A percentile compares a stretch with the other conserved stretches of the same genome.
These are phyloP conservation scores for Entophlyctis helioformis DNA, from an alignment of 192 early-diverging fungal genomes.

Conservation along the genomic window DNA sequence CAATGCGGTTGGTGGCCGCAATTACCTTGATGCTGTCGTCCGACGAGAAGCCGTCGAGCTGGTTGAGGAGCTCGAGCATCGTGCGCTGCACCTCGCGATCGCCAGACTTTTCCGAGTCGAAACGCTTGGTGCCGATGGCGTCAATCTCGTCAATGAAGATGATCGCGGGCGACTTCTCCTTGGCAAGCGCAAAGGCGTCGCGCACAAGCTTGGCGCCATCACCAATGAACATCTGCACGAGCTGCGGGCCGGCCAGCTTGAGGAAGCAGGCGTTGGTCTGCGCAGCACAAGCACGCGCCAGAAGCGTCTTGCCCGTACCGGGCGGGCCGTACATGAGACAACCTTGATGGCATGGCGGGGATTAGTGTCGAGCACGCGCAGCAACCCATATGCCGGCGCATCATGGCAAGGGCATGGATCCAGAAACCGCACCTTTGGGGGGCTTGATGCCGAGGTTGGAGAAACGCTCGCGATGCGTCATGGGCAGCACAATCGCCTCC, in stretches of 20 bases:
- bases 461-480: conserved; percentile 95
- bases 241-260: conserved; percentile 92
- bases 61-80: conserved; percentile 97
- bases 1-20: conserved; percentile 96
- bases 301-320: conserved; percentile 92
- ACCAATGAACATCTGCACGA: conserved; percentile 58
- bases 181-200: conserved; percentile 92
- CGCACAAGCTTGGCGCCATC: conserved; percentile 56
- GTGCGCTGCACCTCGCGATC: conserved; percentile 98
- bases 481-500: conserved; percentile 93
- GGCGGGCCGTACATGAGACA: conserved; percentile 92
- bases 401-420: too few species aligned
- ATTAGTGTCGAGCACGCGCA: too few species aligned
- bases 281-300: conserved; percentile 96
- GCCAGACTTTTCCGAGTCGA: conserved; percentile 92
- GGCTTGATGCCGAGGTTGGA: conserved; percentile 91
- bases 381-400: too few species aligned
- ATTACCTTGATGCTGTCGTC: conserved; percentile 98
- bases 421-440: conserved; percentile 91
- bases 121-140: conserved; percentile 97
- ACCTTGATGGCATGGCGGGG: too few species aligned
- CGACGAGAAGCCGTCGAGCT: conserved; percentile 92
- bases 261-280: conserved; percentile 92
- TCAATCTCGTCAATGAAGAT: conserved; percentile 99
- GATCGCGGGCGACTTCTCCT: conserved; percentile 96